A percentile compares a stretch with the other conserved stretches of the same genome.
These are phyloP conservation scores for Toxicodendron radicans DNA, from an alignment of 345 rosid genomes.

Conservation along the genomic window DNA sequence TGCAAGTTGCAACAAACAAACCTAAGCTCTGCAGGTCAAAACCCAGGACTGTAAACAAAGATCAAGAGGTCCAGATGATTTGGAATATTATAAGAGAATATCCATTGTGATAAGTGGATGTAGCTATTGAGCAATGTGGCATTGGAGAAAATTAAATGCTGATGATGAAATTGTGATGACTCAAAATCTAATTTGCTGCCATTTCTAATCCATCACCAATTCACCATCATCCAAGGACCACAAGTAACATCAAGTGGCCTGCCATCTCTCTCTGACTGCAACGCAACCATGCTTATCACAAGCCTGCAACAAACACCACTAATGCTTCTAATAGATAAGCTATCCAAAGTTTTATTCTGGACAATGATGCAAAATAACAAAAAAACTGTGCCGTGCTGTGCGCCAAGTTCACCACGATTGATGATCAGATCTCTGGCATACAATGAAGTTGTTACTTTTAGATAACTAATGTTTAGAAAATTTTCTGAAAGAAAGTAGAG, in stretches of 20 bases:
- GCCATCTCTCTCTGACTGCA: neutral
- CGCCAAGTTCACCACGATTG: no score
- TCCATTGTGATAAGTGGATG: conserved; percentile 8
- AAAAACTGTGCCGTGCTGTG: no score
- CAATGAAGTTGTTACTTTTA: neutral
- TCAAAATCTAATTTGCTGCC: neutral
- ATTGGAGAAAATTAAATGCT: neutral
- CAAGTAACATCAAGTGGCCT: conserved; percentile 7
- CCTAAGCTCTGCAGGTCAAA: neutral
- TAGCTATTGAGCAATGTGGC: neutral
- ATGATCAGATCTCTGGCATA: neutral
- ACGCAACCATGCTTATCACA: no score
- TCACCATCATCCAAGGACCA: neutral
- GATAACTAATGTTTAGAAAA: neutral
- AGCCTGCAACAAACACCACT: neutral
- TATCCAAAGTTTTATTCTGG: neutral
- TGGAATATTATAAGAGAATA: conserved; percentile 22
- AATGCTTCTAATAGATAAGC: neutral
- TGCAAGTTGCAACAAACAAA: neutral
- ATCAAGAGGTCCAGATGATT: neutral
- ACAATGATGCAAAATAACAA: neutral
- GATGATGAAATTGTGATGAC: neutral
- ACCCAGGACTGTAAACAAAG: neutral
- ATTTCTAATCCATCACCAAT: neutral
- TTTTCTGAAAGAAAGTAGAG: neutral